Base-by-base conservation (phyloP, 129 eudicot genomes). In the Chrysanthemum lavandulifolium region DNA sequence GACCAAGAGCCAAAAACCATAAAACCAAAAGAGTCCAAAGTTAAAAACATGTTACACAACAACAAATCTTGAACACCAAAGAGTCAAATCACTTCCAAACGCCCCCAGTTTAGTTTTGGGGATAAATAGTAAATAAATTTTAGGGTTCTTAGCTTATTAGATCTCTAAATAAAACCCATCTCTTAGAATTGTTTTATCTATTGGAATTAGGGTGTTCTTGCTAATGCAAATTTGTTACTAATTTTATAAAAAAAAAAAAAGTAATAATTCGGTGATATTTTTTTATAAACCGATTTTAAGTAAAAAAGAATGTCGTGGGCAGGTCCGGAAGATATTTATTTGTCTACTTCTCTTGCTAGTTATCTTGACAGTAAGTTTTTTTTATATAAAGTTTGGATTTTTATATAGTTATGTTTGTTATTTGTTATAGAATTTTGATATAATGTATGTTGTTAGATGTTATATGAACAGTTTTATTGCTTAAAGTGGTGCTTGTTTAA, bases 261-360 rank as follows among this genome's bases (percentile, higher is more conserved):
- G 4, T 19, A 4, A 2, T 25, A 27, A 27, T 27, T 84, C 84
- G 88, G 89, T 89, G 82, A 76, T 73, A 10, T 61, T 25, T 86
- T 76, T 86, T 73, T 65, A 52, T 25, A 73, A 53, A 68, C 87
- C 87, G 83, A 72, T 82, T 76, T 51, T 5, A 78, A 21, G 67
- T 75, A 23, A 23, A 71, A 57, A 75, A 31, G 29, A 70, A 92
- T 89, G 98, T 89, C 98, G 84, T 92, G 98, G 96, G 95, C 96
- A 11, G 94, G 95, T 7, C 92, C 96, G 8, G 98, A 89, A 74
- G 98, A 92, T 84, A 74, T 87, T 25, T 85, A 84, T 76, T 82
- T 87, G 52, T 92, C 98, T 21, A 92, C 98, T 76, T 92, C 98
- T 59, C 96, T 92, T 66, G 98, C 98, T 29, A 92, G 88, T 60